Evolutionary conservation across 2,329 filamentous ascomycete species (phyloP), one percentile per base, ranked within the genome.

Genomic region (Xylaria digitata): DNA sequence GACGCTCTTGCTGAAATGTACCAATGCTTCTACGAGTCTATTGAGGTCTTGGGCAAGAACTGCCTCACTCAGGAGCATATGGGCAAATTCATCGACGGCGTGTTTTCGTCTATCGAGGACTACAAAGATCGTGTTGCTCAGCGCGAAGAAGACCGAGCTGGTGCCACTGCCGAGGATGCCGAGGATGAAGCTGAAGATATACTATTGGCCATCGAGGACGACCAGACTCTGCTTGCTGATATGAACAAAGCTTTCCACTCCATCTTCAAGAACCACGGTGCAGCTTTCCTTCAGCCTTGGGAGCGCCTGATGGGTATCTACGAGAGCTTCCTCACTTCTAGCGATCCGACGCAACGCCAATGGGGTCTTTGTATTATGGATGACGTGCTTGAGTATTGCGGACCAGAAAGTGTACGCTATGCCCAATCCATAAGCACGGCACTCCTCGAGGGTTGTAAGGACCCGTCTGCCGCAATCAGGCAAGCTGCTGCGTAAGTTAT

Each of bases 211-310:
- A 94, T 99, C 54, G 96, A 99, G 79, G 96, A 99, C 73, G 96
- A 99, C 77, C 95, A 98, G 81, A 97, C 94, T 23, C 86, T 99
- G 19, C 86, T 99, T 49, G 97, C 94, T 1, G 96, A 99, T 77
- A 99, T 99, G 96, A 99, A 99, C 88, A 99, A 99, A 85, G 95
- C 96, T 0, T 99, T 97, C 87, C 96, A 99, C 81, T 95, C 94
- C 67, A 93, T 99, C 72, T 99, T 99, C 86, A 98, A 98, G 85
- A 94, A 97, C 82, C 94, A 97, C 78, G 92, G 93, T 26, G 85
- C 89, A 9, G 83, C 86, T 11, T 99, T 99, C 85, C 85, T 99
- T 61, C 91, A 90, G 5, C 85, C 93, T 48, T 99, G 95, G 94
- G 92, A 97, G 78, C 88, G 89, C 60, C 85, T 99, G 26, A 89